Evolutionary conservation across 371 early-diverging fungal genomes (phyloP), one percentile per base, ranked within the genome.

Genomic region (Mortierella sp.): DNA sequence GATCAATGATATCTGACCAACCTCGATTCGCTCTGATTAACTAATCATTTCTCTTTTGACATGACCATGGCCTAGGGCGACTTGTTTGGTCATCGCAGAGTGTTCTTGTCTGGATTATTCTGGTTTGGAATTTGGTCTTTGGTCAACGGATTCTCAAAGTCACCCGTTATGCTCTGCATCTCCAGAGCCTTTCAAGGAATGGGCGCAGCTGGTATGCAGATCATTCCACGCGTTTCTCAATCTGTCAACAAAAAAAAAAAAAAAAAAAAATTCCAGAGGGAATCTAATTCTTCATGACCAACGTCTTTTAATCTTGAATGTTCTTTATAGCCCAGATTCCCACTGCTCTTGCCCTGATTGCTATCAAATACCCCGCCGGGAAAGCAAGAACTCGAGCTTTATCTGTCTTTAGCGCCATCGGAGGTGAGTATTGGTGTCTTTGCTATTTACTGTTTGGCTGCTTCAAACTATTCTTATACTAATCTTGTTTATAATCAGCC

Each of bases 371-470:
- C 24, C 82, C 82, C 16, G 76, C 60, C 5, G 82, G 82, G 4
- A 38, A 66, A 11, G 65, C 59, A 43, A 64, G 82, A 32, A 81
- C 82, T 7, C 69, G 64, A 24, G 82, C 82, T 11, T 50, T 81
- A 60, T 81, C 82, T 24, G 63, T 81, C 63, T 81, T 81, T 72
- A 62, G 76, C 3, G 82, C 82, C 52, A 75, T 81, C 66, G 82
- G 82, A 72, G 80, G 80, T 63, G 3, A 6, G 15, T 8, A 8
- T 38, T 21, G 8, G 9, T 4, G 32, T 16, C 33, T 19, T 6
- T 19, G 24, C 28, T 41, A 36, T 36, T 36, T 36, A 36, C 3
- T 6, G 0, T 53, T 62, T 5, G 22, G 16, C 58, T 47, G 43
- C 24, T 19, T n/a, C 9, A 22, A 7, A 59, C 21, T 16, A n/a